Evolutionary conservation across 148 eudicot species (phyloP).

Genomic region (Pharnaceum exiguum): DNA sequence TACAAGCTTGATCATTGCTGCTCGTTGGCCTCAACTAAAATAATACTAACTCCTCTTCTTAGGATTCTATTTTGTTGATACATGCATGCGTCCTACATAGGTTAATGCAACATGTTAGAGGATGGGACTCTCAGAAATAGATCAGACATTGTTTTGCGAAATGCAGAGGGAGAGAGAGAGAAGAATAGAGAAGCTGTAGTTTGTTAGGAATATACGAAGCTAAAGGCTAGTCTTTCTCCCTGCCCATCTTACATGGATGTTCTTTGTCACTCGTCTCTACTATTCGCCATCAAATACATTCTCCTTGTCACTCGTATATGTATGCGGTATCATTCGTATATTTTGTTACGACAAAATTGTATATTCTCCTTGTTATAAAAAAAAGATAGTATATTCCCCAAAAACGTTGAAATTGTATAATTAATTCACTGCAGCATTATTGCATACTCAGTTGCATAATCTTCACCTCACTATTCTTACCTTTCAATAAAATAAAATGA

Average conservation of each 20-base stretch:
- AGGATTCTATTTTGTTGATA: neutral
- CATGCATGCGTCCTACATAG: conserved; percentile 15
- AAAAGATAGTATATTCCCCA: too few species aligned
- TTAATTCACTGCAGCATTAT: too few species aligned
- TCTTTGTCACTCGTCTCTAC: too few species aligned
- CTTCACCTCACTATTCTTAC: too few species aligned
- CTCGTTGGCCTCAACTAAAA: neutral
- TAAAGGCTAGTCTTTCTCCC: conserved; percentile 23
- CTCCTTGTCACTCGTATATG: too few species aligned
- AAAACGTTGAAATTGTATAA: too few species aligned
- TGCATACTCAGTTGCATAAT: too few species aligned
- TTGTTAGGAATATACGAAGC: conserved; percentile 20
- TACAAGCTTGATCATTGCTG: conserved; percentile 27
- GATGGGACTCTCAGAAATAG: conserved; percentile 11
- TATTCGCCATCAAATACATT: too few species aligned
- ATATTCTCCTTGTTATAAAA: too few species aligned
- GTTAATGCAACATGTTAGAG: conserved; percentile 1
- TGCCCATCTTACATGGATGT: neutral
- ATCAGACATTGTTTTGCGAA: conserved; percentile 22
- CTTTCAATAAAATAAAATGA: too few species aligned
- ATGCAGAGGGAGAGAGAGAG: neutral
- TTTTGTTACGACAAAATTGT: too few species aligned
- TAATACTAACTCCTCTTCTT: neutral
- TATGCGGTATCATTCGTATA: too few species aligned
- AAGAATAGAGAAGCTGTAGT: conserved; percentile 3